Conservation (phyloP, 1,139 yeast species). For the Geotrichum reessii region DNA sequence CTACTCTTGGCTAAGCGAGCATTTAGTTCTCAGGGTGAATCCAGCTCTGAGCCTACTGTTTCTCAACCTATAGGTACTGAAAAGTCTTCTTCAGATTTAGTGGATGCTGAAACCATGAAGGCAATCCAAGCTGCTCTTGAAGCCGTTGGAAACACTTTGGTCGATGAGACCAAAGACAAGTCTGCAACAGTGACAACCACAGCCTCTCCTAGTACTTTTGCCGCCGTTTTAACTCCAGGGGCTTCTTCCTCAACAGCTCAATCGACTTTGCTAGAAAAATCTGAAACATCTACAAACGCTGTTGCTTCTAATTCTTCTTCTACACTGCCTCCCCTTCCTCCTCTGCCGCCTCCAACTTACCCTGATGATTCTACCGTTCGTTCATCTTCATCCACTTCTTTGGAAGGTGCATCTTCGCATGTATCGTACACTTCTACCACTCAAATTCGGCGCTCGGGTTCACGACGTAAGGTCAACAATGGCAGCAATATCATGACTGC, state of each 20-base stretch:
- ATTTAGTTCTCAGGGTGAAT: slow-evolving; percentile 28
- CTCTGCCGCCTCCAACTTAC: slow-evolving; percentile 11
- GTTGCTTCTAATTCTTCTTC: neutral
- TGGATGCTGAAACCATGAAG: slow-evolving; percentile 35
- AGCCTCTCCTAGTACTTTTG: neutral
- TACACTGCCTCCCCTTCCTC: slow-evolving; percentile 9
- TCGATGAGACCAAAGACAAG: slow-evolving; percentile 11
- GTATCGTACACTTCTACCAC: slow-evolving; percentile 2
- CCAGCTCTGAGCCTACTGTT: neutral
- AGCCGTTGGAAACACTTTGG: slow-evolving; percentile 28
- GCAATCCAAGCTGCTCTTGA: slow-evolving; percentile 37
- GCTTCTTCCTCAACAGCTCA: neutral
- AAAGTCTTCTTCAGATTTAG: slow-evolving; percentile 22
- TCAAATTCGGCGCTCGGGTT: slow-evolving; percentile 8
- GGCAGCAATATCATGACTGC: slow-evolving; percentile 24
- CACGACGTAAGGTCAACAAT: slow-evolving; percentile 11
- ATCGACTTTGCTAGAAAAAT: neutral
- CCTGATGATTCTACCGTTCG: slow-evolving; percentile 1
- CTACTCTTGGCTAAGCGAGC: slow-evolving; percentile 41
- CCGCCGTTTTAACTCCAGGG: neutral
- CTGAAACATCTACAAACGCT: neutral
- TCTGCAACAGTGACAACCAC: slow-evolving; percentile 1
- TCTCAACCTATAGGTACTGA: slow-evolving; percentile 4
- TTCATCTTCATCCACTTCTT: neutral
- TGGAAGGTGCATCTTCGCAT: neutral